phyloP scores from a whole-genome alignment of 495 filamentous ascomycete genomes.

The Pyrenula massariospora region DNA sequence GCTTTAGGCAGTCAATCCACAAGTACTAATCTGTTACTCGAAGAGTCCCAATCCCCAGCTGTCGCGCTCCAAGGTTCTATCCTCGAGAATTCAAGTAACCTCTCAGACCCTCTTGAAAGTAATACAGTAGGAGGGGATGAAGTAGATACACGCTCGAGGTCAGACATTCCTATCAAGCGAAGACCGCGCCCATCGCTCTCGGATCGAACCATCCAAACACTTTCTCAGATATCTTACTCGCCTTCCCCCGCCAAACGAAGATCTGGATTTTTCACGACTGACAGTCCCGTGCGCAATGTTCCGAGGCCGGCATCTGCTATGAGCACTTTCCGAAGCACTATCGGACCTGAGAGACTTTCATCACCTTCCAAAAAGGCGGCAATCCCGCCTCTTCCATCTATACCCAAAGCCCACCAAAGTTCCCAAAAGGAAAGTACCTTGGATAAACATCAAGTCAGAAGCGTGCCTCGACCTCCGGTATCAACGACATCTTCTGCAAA shows the following conservation, averaged over 20 bases:
- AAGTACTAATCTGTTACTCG: too few relatives aligned
- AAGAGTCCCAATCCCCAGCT: too few relatives aligned
- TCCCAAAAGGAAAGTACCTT: slow-evolving; percentile 7
- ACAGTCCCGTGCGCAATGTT: slow-evolving; percentile 43
- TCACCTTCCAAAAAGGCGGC: slow-evolving; percentile 18
- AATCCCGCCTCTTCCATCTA: slow-evolving; percentile 20
- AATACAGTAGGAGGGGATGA: neutral
- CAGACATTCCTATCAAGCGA: slow-evolving; percentile 12
- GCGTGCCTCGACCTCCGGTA: slow-evolving; percentile 19
- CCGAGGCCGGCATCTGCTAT: slow-evolving; percentile 43
- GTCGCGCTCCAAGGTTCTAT: too few relatives aligned
- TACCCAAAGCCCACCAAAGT: slow-evolving; percentile 10
- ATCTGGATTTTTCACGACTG: slow-evolving; percentile 49
- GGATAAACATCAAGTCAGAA: slow-evolving; percentile 8
- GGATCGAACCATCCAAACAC: slow-evolving; percentile 56
- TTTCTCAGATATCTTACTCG: slow-evolving; percentile 52
- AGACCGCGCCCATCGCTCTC: slow-evolving; percentile 43
- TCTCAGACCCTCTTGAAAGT: slow-evolving; percentile 2
- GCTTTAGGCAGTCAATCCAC: too few relatives aligned
- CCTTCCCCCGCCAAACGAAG: slow-evolving; percentile 42
- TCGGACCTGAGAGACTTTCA: slow-evolving; percentile 15
- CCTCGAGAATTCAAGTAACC: too few relatives aligned
- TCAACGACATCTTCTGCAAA: slow-evolving; percentile 37
- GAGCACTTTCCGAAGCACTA: slow-evolving; percentile 24
- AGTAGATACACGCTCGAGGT: slow-evolving; percentile 3